Evolutionary conservation across 345 rosid species (phyloP).

Genomic region (Syzygium aqueum): DNA sequence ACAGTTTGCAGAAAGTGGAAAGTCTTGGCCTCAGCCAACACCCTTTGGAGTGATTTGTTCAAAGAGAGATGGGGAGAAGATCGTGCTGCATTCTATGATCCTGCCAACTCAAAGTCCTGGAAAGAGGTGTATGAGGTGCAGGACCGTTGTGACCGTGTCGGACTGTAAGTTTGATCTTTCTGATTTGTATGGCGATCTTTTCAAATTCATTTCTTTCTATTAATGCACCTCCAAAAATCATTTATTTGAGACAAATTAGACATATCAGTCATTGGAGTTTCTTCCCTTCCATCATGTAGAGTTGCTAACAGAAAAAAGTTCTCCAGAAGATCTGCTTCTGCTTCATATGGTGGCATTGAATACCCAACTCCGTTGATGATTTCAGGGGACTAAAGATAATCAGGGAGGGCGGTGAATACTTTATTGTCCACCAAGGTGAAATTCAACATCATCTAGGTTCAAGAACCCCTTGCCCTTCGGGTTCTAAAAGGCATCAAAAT

Average conservation of each 20-base stretch:
- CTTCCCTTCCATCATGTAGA: background rate
- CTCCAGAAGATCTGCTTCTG: background rate
- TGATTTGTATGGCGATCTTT: background rate
- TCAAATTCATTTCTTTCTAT: background rate
- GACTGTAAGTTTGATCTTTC: constrained; percentile 28
- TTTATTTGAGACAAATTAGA: background rate
- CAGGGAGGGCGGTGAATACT: constrained; percentile 44
- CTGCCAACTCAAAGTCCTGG: constrained; percentile 32
- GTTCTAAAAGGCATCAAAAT: background rate
- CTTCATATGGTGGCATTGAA: background rate
- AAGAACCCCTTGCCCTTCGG: background rate
- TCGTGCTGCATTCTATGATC: constrained; percentile 27
- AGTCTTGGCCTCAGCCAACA: constrained; percentile 27
- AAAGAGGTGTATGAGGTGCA: constrained; percentile 45
- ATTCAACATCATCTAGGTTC: constrained; percentile 47
- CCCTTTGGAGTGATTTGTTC: constrained; percentile 38
- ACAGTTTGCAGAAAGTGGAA: constrained; percentile 62
- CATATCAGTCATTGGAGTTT: background rate
- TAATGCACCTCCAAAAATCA: background rate
- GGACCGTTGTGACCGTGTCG: constrained; percentile 51
- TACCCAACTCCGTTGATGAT: background rate
- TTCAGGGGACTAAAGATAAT: constrained; percentile 52
- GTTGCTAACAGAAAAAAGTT: background rate
- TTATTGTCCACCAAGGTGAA: constrained; percentile 46
- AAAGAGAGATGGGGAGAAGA: constrained; percentile 53